Percentiles rank a stretch among this genome's conserved stretches.
Conservation (phyloP, 306 rosid species). For the Carpinus viminea region DNA sequence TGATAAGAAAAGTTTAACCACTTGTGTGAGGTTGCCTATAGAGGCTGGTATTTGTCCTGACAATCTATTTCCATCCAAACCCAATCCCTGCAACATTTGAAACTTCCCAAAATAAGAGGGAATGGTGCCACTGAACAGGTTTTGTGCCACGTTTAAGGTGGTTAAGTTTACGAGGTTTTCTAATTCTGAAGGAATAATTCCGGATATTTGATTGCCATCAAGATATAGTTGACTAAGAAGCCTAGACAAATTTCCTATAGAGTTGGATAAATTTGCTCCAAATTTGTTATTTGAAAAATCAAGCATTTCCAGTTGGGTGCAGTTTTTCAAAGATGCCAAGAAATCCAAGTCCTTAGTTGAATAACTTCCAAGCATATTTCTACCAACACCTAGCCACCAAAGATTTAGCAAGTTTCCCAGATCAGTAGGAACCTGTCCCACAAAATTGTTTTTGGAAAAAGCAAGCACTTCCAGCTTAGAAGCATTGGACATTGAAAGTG, state of each 20-base stretch:
- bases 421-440: slow-evolving; percentile 22
- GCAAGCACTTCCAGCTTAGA: slow-evolving; percentile 1
- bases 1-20: not conserved
- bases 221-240: too few species aligned
- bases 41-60: slow-evolving; percentile 27
- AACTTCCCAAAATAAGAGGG: slow-evolving; percentile 36
- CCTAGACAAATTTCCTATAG: too few species aligned
- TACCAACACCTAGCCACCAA: too few species aligned
- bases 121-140: slow-evolving; percentile 21
- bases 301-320: too few species aligned
- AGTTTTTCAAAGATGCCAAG: too few species aligned
- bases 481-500: slow-evolving; percentile 36
- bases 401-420: slow-evolving; percentile 17
- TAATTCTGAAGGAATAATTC: too few species aligned
- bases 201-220: too few species aligned
- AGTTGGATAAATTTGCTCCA: too few species aligned
- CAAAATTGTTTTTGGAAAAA: not conserved
- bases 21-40: slow-evolving; percentile 34
- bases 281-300: too few species aligned
- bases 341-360: too few species aligned
- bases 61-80: slow-evolving; percentile 15
- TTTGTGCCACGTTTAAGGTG: not conserved
- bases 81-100: not conserved
- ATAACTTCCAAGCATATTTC: too few species aligned
- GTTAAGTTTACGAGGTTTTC: slow-evolving; percentile 17